Percentiles rank a stretch among this genome's conserved stretches.
Conservation (phyloP, 1,284 basidiomycete genomes). For the Ceratobasidium sp. region DNA sequence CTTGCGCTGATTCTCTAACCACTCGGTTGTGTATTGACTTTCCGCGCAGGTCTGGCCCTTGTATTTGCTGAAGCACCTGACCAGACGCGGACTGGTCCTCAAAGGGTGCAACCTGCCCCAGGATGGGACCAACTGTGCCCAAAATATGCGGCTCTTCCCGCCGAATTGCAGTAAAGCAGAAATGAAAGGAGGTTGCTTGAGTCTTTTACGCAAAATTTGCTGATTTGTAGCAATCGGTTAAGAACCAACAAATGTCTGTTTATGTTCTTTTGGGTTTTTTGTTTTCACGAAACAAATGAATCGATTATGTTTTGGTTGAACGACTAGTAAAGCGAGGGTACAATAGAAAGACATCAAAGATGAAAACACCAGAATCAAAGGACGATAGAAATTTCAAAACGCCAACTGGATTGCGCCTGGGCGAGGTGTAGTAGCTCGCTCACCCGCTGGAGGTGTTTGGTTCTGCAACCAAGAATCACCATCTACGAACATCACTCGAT, state of each 20-base stretch:
- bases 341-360: not conserved
- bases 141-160: conserved; percentile 22
- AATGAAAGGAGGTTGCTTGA: not conserved
- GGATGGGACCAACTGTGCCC: conserved; percentile 33
- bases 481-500: conserved; percentile 34
- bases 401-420: conserved; percentile 35
- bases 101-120: conserved; percentile 4
- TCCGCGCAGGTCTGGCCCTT: conserved; percentile 20
- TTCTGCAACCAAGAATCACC: conserved; percentile 8
- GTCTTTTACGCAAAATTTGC: not conserved
- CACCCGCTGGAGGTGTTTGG: not conserved
- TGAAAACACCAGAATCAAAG: not conserved
- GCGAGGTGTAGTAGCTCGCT: conserved; percentile 25
- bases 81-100: conserved; percentile 12
- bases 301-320: conserved; percentile 15
- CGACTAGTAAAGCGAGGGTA: not conserved
- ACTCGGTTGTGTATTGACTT: not conserved
- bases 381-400: conserved; percentile 10
- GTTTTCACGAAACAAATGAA: not conserved
- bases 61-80: conserved; percentile 33
- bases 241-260: not conserved
- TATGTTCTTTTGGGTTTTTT: conserved; percentile 10
- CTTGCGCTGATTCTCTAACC: not conserved
- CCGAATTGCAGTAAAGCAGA: conserved; percentile 13
- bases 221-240: not conserved